Base-by-base conservation (phyloP, 306 rosid genomes). In the Quillaja saponaria region DNA sequence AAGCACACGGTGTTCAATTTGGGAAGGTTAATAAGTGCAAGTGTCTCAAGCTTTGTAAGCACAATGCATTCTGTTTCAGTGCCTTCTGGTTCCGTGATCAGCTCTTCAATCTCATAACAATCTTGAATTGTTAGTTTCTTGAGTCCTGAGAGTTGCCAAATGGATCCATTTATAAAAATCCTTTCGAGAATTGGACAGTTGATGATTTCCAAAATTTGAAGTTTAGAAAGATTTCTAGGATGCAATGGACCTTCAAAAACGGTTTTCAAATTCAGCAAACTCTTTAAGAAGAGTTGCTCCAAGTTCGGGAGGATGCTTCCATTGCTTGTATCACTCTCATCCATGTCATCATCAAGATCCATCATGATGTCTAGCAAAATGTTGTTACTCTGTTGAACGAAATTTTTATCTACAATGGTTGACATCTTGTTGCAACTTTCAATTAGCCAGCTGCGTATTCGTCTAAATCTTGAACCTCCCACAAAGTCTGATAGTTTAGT, bases 151-250 rank as follows among this genome's bases (percentile, higher is more conserved):
- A 51, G 56, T 51, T 38, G 20, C 4, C 3, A 37, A 39, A 64
- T 39, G 39, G 44, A 46, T 31, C 61, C 34, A 38, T 52, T 15
- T 28, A 7, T 14, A 31, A 64, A 64, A 25, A 64, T 13, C 21
- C 11, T 51, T 11, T 52, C 25, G 14, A 64, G 38, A 9, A 10
- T 39, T 6, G 10, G 20, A 37, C 61, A 64, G 2, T 14, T 16
- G 2, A 0, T 10, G 17, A 64, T 12, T 1, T 1, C 14, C 5
- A 66, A 31, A 25, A 1, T 11, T 2, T 42, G 59, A 25, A 66
- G 20, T 12, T 6, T 42, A 17, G 51, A 17, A 13, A 64, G 34
- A 58, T 17, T 19, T 64, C 34, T 15, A 10, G 39, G 2, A 14
- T 52, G 49, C 19, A 50, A 14, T 16, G 50, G 13, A 13, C 59